Evolutionary conservation across 176 grass and related monocot genomes (phyloP), one percentile per base, ranked within the genome.

Genomic region (Ampelocalamus luodianensis): DNA sequence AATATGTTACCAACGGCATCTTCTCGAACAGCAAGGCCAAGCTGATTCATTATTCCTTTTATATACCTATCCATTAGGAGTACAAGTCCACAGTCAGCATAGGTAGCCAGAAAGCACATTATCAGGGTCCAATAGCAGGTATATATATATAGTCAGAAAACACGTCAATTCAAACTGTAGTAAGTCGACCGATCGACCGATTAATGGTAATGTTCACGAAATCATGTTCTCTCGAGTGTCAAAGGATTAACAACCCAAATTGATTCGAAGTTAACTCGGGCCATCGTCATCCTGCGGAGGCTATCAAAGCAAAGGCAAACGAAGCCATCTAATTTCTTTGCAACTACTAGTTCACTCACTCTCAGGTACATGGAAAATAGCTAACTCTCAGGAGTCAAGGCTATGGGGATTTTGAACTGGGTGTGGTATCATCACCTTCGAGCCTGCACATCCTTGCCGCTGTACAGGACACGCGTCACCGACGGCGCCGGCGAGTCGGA

Each of bases 1-100:
- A 92, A 95, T 87, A 98, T 98, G 86, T 98, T 98, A 69, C 96
- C 96, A 16, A 98, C 89, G 11, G 85, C 85, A 77, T 98, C 93
- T 90, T 98, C 91, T 13, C 86, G 86, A 43, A 98, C 84, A 50
- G 70, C 20, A 44, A 98, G 87, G 29, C 89, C 93, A 20, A 68
- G 85, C 55, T 95, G 67, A 59, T 95, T 68, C 96, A 94, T 98
- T 55, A 95, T 85, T 78, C 83, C 84, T 90, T 93, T 95, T 49
- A 98, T 91, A 76, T 90, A 95, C 62, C 96, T 98, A 68, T 3
- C 85, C 73, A 84, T 37, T 22, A 59, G 66, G 71, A 83, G 45
- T 58, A 78, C 9, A 87, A 49, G n/a, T 27, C 48, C 6, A 49
- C 20, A 56, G 43, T 78, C 56, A 83, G 46, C 58, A 59, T 29